Evolutionary conservation across 495 filamentous ascomycete genomes (phyloP).

Genomic region (Bryoglossum gracile): DNA sequence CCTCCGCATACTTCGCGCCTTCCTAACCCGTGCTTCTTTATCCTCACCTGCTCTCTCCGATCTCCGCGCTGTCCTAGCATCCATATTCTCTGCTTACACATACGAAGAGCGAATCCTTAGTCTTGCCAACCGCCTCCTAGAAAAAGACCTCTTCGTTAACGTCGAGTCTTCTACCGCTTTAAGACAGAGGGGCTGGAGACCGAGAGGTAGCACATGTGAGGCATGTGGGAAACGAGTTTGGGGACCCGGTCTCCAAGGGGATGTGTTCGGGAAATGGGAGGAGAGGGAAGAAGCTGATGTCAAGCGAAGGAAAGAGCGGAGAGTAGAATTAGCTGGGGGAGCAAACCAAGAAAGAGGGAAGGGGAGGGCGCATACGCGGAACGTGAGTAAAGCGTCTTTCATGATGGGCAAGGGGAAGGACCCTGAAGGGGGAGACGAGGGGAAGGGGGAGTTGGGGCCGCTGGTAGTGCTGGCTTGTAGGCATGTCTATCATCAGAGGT

Average conservation of each 20-base stretch:
- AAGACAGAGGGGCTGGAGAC: constrained; percentile 84
- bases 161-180: constrained; percentile 67
- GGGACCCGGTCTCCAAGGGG: constrained; percentile 77
- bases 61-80: constrained; percentile 72
- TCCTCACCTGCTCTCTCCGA: constrained; percentile 83
- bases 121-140: constrained; percentile 78
- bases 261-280: constrained; percentile 78
- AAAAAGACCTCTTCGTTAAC: constrained; percentile 82
- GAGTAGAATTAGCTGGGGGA: constrained; percentile 16
- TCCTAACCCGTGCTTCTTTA: constrained; percentile 73
- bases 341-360: constrained; percentile 28
- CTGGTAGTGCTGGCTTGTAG: constrained; percentile 54
- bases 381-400: constrained; percentile 19
- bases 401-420: constrained; percentile 32
- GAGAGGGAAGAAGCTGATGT: constrained; percentile 46
- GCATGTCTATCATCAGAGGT: constrained; percentile 55
- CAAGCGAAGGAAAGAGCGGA: constrained; percentile 30
- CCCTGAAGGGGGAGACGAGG: constrained; percentile 11
- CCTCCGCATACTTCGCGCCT: constrained; percentile 80
- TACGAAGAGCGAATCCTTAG: constrained; percentile 84
- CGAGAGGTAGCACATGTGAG: constrained; percentile 78
- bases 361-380: constrained; percentile 23
- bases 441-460: constrained; percentile 33
- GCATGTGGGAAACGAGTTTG: constrained; percentile 76
- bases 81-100: constrained; percentile 90